These are phyloP conservation scores for Dactylellina parvicollis DNA, from an alignment of 2,329 filamentous ascomycete species.

Conservation along the genomic window DNA sequence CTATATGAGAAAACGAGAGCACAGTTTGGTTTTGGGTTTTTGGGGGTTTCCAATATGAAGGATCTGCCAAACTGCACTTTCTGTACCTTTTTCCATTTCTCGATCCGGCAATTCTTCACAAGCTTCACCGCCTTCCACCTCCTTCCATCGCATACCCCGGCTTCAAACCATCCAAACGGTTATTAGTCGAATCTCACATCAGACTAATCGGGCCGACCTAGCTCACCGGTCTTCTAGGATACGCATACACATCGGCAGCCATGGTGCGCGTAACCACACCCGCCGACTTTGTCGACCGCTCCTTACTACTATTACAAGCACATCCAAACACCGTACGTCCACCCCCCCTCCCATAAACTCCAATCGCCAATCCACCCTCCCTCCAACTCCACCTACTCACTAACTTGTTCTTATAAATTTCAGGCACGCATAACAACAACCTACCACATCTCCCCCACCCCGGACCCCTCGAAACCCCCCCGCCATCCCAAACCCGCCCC, in stretches of 20 bases:
- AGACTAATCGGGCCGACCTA: no score
- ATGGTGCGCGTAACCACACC: constrained; percentile 86
- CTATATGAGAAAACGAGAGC: no score
- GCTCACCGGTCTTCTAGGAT: not conserved
- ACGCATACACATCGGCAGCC: not conserved
- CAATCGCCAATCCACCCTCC: not conserved
- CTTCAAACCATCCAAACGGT: not conserved
- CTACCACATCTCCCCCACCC: constrained; percentile 71
- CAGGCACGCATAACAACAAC: constrained; percentile 92
- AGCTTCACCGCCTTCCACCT: not conserved
- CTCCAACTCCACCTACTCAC: not conserved
- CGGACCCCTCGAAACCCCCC: constrained; percentile 62
- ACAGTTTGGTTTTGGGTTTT: no score
- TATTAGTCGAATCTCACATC: not conserved
- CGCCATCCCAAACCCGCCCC: constrained; percentile 74
- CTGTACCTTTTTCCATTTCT: not conserved
- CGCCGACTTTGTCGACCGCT: constrained; percentile 92
- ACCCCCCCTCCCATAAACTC: constrained; percentile 18
- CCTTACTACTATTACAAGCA: constrained; percentile 83
- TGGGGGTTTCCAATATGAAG: constrained; percentile 32
- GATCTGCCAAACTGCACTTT: constrained; percentile 48
- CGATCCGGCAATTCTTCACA: not conserved
- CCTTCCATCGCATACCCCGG: constrained; percentile 1
- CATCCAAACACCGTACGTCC: constrained; percentile 79
- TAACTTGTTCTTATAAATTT: constrained; percentile 27